Conservation (phyloP, 2,329 filamentous ascomycete genomes). For the Clathrospora elynae region DNA sequence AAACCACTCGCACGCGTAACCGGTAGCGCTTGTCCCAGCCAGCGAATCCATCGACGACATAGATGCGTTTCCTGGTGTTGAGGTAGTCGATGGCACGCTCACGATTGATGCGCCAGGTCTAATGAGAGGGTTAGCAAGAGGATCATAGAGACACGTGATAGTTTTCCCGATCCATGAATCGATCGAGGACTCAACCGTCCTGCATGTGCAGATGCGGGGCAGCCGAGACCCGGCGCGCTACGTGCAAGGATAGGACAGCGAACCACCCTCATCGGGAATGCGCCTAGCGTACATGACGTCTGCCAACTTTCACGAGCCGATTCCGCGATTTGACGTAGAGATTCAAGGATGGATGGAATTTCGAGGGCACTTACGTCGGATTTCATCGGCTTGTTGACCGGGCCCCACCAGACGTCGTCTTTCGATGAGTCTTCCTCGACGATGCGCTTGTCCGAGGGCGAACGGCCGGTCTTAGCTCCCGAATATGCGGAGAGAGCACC, state of each 20-base stretch:
- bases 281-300: conserved; percentile 44
- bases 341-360: conserved; percentile 18
- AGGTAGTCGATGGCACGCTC: conserved; percentile 99
- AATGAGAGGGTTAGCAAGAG: conserved; percentile 10
- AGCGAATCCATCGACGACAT: conserved; percentile 95
- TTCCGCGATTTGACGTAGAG: conserved; percentile 15
- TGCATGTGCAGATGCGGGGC: conserved; percentile 44
- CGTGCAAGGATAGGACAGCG: conserved; percentile 37
- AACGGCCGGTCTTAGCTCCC: conserved; percentile 96
- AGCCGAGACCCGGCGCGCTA: conserved; percentile 38
- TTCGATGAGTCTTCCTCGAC: conserved; percentile 89
- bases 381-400: conserved; percentile 98
- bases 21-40: conserved; percentile 99
- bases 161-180: not conserved
- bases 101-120: conserved; percentile 99
- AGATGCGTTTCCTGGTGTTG: conserved; percentile 98
- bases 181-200: conserved; percentile 9
- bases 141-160: conserved; percentile 34
- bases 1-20: conserved; percentile 96
- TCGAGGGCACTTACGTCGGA: conserved; percentile 74
- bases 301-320: conserved; percentile 38
- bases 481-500: conserved; percentile 97
- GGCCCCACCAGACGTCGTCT: conserved; percentile 97
- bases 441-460: conserved; percentile 95
- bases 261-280: conserved; percentile 36